These are phyloP conservation scores for Eragrostis curvula DNA, from an alignment of 176 grass and related monocot genomes.

Conservation along the genomic window DNA sequence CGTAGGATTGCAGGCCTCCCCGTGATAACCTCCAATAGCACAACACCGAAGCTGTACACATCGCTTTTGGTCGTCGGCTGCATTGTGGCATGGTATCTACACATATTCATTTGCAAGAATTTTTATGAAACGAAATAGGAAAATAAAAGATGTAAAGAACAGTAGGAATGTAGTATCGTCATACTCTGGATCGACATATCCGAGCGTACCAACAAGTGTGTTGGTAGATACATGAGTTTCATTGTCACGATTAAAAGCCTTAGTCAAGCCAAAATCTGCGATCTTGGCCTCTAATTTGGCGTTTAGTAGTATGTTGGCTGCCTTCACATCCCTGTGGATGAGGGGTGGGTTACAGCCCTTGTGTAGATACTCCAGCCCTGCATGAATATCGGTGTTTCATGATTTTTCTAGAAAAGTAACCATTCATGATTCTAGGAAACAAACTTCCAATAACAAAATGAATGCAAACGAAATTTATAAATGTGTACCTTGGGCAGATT, in stretches of 20 bases:
- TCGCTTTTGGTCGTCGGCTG: conserved; percentile 45
- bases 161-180: background rate
- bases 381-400: background rate
- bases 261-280: conserved; percentile 62
- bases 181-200: conserved; percentile 72
- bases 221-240: conserved; percentile 26
- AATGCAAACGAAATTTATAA: background rate
- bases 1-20: conserved; percentile 20
- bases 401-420: too few species aligned
- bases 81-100: background rate
- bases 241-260: conserved; percentile 7
- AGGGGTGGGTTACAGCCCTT: conserved; percentile 54
- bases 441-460: too few species aligned
- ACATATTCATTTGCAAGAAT: background rate
- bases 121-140: background rate
- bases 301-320: conserved; percentile 59
- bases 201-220: conserved; percentile 26
- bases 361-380: conserved; percentile 58
- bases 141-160: background rate
- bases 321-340: conserved; percentile 63
- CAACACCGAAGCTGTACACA: conserved; percentile 54
- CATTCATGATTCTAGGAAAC: too few species aligned
- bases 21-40: conserved; percentile 39
- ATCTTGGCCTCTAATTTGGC: conserved; percentile 59
- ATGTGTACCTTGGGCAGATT: conserved; percentile 53